Evolutionary conservation across 2,329 filamentous ascomycete genomes (phyloP).

Genomic region (Cyphellophora attinorum): DNA sequence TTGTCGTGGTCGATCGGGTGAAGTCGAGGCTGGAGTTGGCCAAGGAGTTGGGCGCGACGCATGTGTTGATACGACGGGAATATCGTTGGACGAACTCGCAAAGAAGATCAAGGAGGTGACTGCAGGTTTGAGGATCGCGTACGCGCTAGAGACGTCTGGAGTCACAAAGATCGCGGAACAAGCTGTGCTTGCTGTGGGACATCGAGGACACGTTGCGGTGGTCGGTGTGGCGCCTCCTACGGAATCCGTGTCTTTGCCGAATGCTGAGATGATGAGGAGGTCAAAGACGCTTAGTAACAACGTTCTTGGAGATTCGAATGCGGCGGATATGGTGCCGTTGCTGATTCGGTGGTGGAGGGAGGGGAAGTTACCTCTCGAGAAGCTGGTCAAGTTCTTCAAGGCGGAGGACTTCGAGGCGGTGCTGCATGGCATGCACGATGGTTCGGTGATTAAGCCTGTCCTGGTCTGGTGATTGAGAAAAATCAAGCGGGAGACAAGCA

Average conservation of each 20-base stretch:
- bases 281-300: conserved; percentile 42
- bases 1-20: conserved; percentile 34
- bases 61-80: conserved; percentile 26
- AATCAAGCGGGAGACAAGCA: too few species aligned
- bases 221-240: conserved; percentile 39
- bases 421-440: conserved; percentile 20
- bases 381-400: conserved; percentile 34
- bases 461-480: conserved; percentile 19
- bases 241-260: conserved; percentile 30
- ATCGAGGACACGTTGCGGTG: conserved; percentile 40
- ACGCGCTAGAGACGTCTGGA: conserved; percentile 43
- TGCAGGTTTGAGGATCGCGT: conserved; percentile 30
- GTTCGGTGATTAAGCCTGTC: conserved; percentile 21
- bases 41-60: conserved; percentile 30
- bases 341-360: conserved; percentile 41
- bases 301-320: conserved; percentile 35
- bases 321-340: conserved; percentile 32
- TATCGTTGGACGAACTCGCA: conserved; percentile 19
- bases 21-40: conserved; percentile 27
- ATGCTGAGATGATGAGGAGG: conserved; percentile 31
- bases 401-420: conserved; percentile 21
- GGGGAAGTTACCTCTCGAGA: conserved; percentile 38
- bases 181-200: conserved; percentile 32
- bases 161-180: conserved; percentile 33
- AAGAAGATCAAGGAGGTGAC: conserved; percentile 27